Conservation (phyloP, 257 asterid genomes). For the Phtheirospermum japonicum region DNA sequence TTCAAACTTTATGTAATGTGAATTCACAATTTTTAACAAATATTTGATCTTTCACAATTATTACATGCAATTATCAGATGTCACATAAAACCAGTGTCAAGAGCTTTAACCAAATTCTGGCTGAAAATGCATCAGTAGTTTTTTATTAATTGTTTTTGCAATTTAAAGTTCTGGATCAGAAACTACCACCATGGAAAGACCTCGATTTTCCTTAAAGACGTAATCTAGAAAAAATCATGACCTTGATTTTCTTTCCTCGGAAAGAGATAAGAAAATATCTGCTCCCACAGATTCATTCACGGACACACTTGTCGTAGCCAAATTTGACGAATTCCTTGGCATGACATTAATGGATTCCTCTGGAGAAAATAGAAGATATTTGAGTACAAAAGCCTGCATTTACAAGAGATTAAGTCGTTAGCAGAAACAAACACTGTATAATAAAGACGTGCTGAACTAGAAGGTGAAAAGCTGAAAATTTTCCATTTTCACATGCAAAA, state of each 20-base stretch:
- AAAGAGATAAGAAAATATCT: slow-evolving; percentile 49
- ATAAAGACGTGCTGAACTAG: not conserved
- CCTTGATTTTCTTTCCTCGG: slow-evolving; percentile 61
- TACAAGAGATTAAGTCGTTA: slow-evolving; percentile 27
- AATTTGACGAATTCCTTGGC: slow-evolving; percentile 29
- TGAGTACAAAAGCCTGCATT: slow-evolving; percentile 75
- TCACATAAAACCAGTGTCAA: not conserved
- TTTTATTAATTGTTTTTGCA: not conserved
- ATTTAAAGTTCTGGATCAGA: not conserved
- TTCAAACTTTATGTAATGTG: slow-evolving; percentile 10
- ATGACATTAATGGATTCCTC: slow-evolving; percentile 37
- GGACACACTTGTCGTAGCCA: slow-evolving; percentile 31
- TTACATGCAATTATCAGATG: not conserved
- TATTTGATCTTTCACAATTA: not conserved
- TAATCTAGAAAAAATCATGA: slow-evolving; percentile 25
- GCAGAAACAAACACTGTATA: not conserved
- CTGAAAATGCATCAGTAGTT: not conserved
- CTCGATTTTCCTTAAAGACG: slow-evolving; percentile 1
- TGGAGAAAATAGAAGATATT: slow-evolving; percentile 49
- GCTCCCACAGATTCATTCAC: slow-evolving; percentile 37
- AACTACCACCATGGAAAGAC: slow-evolving; percentile 19
- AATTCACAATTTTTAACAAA: not conserved
- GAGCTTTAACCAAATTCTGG: not conserved
- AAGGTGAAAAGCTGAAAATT: not conserved
- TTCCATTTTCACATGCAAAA: slow-evolving; percentile 11